Evolutionary conservation across 1,139 yeast genomes (phyloP), one percentile per base, ranked within the genome.

Genomic region (Arxiozyma telluris): DNA sequence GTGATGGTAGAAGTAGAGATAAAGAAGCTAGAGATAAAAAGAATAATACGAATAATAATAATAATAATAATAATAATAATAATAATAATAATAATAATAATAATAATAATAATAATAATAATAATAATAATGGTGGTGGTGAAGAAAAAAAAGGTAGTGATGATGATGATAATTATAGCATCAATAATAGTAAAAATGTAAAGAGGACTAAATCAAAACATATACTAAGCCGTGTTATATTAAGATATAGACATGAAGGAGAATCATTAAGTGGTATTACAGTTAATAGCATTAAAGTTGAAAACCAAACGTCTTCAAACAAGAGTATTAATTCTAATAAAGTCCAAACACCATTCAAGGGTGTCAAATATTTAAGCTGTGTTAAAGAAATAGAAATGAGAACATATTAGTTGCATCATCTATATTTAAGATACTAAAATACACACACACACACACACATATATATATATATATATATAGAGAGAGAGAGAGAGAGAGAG

Each of bases 291-390:
- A 71, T 91, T 54, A 80, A 83, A 62, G 79, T 91, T 81, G 60
- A 80, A 44, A 41, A 22, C 23, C 43, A 49, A 11, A 12, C 6
- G n/a, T 34, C n/a, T 15, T 34, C n/a, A 34, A 34, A 6, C 2
- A 27, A 22, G 17, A 34, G 21, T 18, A 43, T 38, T 12, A 43
- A 20, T 5, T 12, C 43, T 7, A 45, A 50, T 81, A 18, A 78
- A 2, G 83, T 82, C 21, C 85, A 83, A 63, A 96, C 96, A 0
- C n/a, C n/a, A 15, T 93, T 83, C 74, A 93, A 91, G 67, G 98
- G 98, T 1, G 97, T 91, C 30, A 87, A 91, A 64, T 91, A 91
- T 65, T 72, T 80, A 15, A 83, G 96, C 21, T n/a, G 17, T 41
- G 49, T 47, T 17, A 20, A 25, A 9, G 53, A 41, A 4, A 27